These are phyloP conservation scores for Lyophyllum shimeji DNA, from an alignment of 768 basidiomycete species.

Conservation along the genomic window DNA sequence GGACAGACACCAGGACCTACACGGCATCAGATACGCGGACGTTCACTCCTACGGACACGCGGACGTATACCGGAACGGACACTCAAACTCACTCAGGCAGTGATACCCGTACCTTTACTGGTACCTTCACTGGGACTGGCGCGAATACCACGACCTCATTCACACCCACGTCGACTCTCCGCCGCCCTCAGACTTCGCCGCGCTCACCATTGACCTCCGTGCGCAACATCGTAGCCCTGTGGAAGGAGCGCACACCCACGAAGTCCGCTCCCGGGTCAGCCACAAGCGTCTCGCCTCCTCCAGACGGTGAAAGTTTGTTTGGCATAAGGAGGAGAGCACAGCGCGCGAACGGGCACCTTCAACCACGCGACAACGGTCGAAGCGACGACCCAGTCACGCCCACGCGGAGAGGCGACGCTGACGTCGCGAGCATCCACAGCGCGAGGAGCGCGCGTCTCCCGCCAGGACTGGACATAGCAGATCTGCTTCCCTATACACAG, in stretches of 20 bases:
- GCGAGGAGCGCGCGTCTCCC: conserved; percentile 33
- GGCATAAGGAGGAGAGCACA: conserved; percentile 47
- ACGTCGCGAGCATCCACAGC: conserved; percentile 30
- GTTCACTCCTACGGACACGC: conserved; percentile 24
- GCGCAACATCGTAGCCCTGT: conserved; percentile 74
- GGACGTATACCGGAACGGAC: conserved; percentile 23
- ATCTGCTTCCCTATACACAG: conserved; percentile 47
- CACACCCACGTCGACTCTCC: conserved; percentile 54
- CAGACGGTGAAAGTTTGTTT: conserved; percentile 47
- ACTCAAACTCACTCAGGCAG: conserved; percentile 28
- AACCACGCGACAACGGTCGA: conserved; percentile 29
- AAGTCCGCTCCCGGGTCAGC: conserved; percentile 40
- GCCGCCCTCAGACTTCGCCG: conserved; percentile 64
- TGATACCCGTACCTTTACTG: conserved; percentile 29
- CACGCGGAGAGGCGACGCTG: conserved; percentile 19
- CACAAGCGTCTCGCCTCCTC: conserved; percentile 34
- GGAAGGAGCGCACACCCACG: conserved; percentile 76
- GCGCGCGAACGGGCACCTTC: conserved; percentile 33
- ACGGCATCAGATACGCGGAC: conserved; percentile 23
- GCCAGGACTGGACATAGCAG: conserved; percentile 43
- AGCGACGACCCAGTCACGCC: conserved; percentile 23
- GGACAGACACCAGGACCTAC: conserved; percentile 31
- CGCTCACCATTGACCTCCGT: conserved; percentile 73
- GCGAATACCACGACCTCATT: conserved; percentile 37
- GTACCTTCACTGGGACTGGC: conserved; percentile 30